A percentile compares a stretch with the other conserved stretches of the same genome.
Conservation (phyloP, 1,284 basidiomycete species). For the Stereum hirsutum region DNA sequence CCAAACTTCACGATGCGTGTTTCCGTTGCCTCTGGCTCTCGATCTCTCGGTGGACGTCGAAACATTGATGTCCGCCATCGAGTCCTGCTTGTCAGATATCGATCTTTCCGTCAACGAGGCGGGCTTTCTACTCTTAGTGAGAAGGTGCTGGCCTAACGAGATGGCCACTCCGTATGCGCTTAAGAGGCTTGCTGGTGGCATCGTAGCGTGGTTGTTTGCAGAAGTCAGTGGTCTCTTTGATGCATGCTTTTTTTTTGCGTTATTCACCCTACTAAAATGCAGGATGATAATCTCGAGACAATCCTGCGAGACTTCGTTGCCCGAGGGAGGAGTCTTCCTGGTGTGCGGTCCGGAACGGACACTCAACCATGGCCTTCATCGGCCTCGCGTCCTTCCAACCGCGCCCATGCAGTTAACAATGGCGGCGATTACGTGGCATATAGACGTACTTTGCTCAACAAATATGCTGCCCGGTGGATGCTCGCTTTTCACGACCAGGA, state of each 20-base stretch:
- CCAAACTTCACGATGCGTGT: constrained; percentile 35
- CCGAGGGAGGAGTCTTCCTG: constrained; percentile 45
- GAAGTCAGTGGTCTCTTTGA: constrained; percentile 40
- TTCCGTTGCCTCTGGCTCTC: constrained; percentile 60
- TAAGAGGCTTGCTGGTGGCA: constrained; percentile 38
- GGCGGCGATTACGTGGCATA: constrained; percentile 57
- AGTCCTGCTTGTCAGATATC: constrained; percentile 58
- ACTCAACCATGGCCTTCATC: constrained; percentile 39
- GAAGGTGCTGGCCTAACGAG: constrained; percentile 64
- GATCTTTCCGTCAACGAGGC: constrained; percentile 68
- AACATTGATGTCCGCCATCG: constrained; percentile 60
- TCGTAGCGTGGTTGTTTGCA: constrained; percentile 52
- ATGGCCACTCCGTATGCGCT: constrained; percentile 62
- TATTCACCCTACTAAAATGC: constrained; percentile 1
- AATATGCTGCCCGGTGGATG: constrained; percentile 57
- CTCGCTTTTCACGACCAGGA: constrained; percentile 54
- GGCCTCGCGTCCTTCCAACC: constrained; percentile 23
- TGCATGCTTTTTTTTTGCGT: background rate
- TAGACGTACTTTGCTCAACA: constrained; percentile 35
- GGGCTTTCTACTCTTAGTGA: constrained; percentile 54
- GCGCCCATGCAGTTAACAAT: constrained; percentile 40
- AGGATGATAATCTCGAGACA: constrained; percentile 54
- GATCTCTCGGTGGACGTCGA: constrained; percentile 69
- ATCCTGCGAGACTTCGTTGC: constrained; percentile 59
- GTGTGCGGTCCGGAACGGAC: constrained; percentile 42